These are phyloP conservation scores for Trametes sanguinea DNA, from an alignment of 768 basidiomycete genomes.

Conservation along the genomic window DNA sequence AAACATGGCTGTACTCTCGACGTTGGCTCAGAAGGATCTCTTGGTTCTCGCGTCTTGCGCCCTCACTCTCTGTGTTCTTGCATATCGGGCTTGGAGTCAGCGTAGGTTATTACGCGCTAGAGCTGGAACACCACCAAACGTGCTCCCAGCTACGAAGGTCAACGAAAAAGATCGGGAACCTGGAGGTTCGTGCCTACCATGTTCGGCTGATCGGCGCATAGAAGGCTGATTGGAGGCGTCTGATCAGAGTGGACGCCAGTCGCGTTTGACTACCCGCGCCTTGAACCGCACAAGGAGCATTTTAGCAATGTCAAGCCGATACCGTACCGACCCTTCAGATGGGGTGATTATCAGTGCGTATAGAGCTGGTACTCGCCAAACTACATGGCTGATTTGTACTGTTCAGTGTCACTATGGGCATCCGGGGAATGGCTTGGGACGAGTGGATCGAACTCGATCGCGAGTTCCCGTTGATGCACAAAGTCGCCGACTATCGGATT, in stretches of 20 bases:
- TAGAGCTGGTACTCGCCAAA: background rate
- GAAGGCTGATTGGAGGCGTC: background rate
- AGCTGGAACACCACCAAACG: background rate
- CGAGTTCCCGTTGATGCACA: constrained; percentile 54
- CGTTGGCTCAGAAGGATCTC: background rate
- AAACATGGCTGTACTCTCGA: background rate
- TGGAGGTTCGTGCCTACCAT: constrained; percentile 2
- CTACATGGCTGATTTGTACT: background rate
- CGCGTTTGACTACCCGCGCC: constrained; percentile 51
- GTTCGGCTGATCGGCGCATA: background rate
- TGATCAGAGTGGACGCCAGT: constrained; percentile 54
- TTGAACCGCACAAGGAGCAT: constrained; percentile 43
- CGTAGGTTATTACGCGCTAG: background rate
- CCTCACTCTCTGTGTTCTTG: background rate
- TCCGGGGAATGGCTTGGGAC: constrained; percentile 65
- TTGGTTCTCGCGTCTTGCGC: background rate
- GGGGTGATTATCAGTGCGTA: constrained; percentile 62
- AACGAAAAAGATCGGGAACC: constrained; percentile 9
- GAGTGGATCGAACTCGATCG: constrained; percentile 78
- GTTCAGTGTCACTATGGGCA: constrained; percentile 68
- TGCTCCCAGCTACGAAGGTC: background rate
- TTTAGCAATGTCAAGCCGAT: constrained; percentile 53
- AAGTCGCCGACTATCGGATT: constrained; percentile 60
- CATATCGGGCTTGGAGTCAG: background rate
- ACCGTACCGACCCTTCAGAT: constrained; percentile 66